These are phyloP conservation scores for Amphicarpaea edgeworthii DNA, from an alignment of 306 rosid species.

Conservation along the genomic window DNA sequence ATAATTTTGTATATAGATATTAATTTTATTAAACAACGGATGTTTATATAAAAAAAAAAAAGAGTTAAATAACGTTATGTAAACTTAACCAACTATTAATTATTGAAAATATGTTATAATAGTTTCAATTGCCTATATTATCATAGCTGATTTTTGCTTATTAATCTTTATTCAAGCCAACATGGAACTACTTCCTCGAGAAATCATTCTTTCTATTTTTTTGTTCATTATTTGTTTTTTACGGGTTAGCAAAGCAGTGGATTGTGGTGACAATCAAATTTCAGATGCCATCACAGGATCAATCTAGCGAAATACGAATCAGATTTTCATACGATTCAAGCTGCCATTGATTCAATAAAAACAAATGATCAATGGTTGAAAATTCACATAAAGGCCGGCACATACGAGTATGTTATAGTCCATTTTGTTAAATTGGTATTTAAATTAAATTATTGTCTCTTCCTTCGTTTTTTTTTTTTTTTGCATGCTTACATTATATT, in stretches of 20 bases:
- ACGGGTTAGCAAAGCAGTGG: background rate
- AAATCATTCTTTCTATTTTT: background rate
- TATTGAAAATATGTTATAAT: no score
- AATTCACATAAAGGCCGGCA: conserved; percentile 47
- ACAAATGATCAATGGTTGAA: conserved; percentile 44
- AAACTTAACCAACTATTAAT: no score
- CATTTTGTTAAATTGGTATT: background rate
- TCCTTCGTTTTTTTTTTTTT: background rate
- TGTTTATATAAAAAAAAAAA: no score
- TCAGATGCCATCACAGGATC: conserved; percentile 37
- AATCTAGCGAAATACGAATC: conserved; percentile 21
- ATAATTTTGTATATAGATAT: no score
- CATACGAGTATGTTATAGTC: conserved; percentile 33
- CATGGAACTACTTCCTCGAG: conserved; percentile 1
- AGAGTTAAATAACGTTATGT: no score
- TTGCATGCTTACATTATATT: background rate
- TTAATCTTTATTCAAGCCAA: background rate
- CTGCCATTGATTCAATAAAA: conserved; percentile 56
- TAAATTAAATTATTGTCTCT: background rate
- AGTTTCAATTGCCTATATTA: background rate
- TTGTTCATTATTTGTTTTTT: background rate
- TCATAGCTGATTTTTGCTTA: background rate
- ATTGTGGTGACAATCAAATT: conserved; percentile 15
- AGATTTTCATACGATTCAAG: conserved; percentile 50
- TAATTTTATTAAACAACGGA: no score